Evolutionary conservation across 495 filamentous ascomycete species (phyloP).

Genomic region (Penicillium lagena): DNA sequence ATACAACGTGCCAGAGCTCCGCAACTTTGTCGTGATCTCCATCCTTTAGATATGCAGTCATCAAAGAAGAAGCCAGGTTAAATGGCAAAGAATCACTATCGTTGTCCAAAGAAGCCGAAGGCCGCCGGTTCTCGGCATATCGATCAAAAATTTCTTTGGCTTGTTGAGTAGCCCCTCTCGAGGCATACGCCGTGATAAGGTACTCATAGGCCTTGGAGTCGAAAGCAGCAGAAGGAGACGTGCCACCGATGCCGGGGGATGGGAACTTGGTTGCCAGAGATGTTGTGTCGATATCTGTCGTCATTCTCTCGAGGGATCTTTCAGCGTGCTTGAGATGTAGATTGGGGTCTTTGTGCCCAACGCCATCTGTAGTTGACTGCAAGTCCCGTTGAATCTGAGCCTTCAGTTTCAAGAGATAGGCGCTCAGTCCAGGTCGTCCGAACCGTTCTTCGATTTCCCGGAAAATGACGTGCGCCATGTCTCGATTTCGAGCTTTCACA

Average conservation of each 20-base stretch:
- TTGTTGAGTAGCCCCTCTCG: slow-evolving; percentile 44
- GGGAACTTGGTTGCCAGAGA: slow-evolving; percentile 20
- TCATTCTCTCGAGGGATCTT: slow-evolving; percentile 21
- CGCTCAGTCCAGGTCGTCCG: slow-evolving; percentile 29
- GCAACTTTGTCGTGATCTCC: slow-evolving; percentile 52
- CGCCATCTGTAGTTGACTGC: slow-evolving; percentile 3
- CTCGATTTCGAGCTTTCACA: slow-evolving; percentile 39
- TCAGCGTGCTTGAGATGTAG: slow-evolving; percentile 28
- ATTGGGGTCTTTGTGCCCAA: not conserved
- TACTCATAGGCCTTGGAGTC: slow-evolving; percentile 47
- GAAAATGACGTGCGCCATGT: slow-evolving; percentile 47
- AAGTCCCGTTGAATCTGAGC: slow-evolving; percentile 28
- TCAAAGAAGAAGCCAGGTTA: slow-evolving; percentile 55
- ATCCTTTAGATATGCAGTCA: slow-evolving; percentile 53
- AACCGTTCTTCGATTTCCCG: slow-evolving; percentile 46
- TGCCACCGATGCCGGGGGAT: slow-evolving; percentile 4
- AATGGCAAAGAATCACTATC: slow-evolving; percentile 38
- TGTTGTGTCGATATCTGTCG: slow-evolving; percentile 3
- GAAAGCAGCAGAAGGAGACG: slow-evolving; percentile 26
- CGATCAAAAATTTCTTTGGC: slow-evolving; percentile 52
- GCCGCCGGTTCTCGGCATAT: slow-evolving; percentile 30
- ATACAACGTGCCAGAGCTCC: slow-evolving; percentile 57
- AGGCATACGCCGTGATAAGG: slow-evolving; percentile 57
- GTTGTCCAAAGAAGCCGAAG: slow-evolving; percentile 16
- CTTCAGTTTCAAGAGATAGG: slow-evolving; percentile 42